Conservation (phyloP, 148 eudicot species). For the Fallopia convolvulus region DNA sequence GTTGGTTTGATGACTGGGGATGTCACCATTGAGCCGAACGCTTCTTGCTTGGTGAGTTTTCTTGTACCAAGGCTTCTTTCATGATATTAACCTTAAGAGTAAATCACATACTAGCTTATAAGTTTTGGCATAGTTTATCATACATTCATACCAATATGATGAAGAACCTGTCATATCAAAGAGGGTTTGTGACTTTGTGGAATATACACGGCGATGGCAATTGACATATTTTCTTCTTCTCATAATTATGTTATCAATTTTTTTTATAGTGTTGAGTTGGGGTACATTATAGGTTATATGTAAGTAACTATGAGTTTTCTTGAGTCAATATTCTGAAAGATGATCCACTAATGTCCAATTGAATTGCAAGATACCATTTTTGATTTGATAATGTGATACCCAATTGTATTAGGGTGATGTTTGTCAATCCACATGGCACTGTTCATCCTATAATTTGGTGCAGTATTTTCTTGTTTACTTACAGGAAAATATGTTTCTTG, state of each 20-base stretch:
- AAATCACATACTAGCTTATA: no score
- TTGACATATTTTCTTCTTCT: not conserved
- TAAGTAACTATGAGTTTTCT: not conserved
- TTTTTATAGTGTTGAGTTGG: not conserved
- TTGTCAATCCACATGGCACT: not conserved
- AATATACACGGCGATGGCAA: not conserved
- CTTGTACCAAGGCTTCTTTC: not conserved
- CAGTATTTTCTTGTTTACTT: not conserved
- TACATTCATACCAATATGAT: not conserved
- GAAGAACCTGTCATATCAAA: not conserved
- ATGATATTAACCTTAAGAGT: not conserved
- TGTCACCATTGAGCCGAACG: slow-evolving; percentile 94
- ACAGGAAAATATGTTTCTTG: not conserved
- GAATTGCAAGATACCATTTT: not conserved
- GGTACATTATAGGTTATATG: not conserved
- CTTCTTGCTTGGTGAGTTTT: slow-evolving; percentile 86
- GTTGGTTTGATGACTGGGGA: slow-evolving; percentile 99
- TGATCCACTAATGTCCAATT: not conserved
- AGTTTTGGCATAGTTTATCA: not conserved
- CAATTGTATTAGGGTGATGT: not conserved
- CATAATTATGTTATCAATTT: not conserved
- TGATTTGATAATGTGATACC: not conserved
- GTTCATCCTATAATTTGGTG: not conserved
- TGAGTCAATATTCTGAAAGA: not conserved
- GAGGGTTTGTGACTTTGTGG: not conserved